A percentile compares a stretch with the other conserved stretches of the same genome.
Conservation (phyloP, 805 yeast species). For the Saturnispora mendoncae region DNA sequence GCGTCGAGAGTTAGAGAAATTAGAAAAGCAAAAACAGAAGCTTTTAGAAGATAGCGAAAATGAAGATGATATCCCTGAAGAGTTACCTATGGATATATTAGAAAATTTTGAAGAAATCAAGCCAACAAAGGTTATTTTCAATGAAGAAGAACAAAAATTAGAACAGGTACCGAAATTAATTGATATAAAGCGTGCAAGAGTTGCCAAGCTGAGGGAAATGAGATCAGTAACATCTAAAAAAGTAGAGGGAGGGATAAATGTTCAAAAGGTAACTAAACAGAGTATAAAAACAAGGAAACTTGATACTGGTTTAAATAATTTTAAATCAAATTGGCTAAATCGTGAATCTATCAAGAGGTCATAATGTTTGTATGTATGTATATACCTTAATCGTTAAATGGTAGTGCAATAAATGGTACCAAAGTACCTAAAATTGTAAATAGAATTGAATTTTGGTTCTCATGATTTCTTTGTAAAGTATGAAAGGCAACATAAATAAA, state of each 20-base stretch:
- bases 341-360: conserved; percentile 3
- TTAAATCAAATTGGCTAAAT: conserved; percentile 8
- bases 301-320: conserved; percentile 6
- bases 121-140: conserved; percentile 11
- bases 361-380: not conserved
- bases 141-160: conserved; percentile 23
- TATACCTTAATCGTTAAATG: conserved; percentile 4
- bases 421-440: conserved; percentile 2
- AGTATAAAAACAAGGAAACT: conserved; percentile 7
- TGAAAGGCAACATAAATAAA: conserved; percentile 65
- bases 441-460: not conserved
- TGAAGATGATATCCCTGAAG: conserved; percentile 24
- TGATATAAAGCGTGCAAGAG: conserved; percentile 10
- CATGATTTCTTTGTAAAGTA: conserved; percentile 33
- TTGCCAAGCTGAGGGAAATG: conserved; percentile 18
- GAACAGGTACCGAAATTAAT: conserved; percentile 12
- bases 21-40: conserved; percentile 15
- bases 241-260: conserved; percentile 36
- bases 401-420: conserved; percentile 6
- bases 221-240: conserved; percentile 27
- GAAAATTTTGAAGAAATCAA: conserved; percentile 20
- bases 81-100: conserved; percentile 33
- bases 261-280: conserved; percentile 26
- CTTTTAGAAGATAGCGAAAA: conserved; percentile 4
- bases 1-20: conserved; percentile 28